Percentiles rank a stretch among this genome's conserved stretches.
Conservation (phyloP, 768 basidiomycete species). For the Leccinum uliginosum region DNA sequence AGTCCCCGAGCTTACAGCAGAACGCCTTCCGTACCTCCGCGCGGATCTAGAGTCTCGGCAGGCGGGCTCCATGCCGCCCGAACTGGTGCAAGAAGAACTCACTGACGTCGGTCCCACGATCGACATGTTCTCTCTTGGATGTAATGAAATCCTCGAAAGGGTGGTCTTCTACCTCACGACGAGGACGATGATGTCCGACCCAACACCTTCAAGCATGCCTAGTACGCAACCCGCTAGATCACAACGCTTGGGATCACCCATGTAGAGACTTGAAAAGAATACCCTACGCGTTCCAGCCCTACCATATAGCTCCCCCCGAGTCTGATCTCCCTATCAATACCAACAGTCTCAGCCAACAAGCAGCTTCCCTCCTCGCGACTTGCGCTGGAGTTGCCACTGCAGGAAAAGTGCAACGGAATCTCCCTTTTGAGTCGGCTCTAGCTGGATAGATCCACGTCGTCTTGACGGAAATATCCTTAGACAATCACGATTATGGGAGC, state of each 20-base stretch:
- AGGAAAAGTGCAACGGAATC: slow-evolving; percentile 51
- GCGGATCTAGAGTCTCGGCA: slow-evolving; percentile 8
- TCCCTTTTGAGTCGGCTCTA: slow-evolving; percentile 37
- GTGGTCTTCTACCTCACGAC: too few relatives aligned
- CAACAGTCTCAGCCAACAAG: too few relatives aligned
- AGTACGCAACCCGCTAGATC: too few relatives aligned
- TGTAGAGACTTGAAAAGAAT: too few relatives aligned
- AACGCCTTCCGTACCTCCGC: slow-evolving; percentile 8
- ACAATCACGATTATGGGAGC: slow-evolving; percentile 61
- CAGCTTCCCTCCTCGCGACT: slow-evolving; percentile 58
- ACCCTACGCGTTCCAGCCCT: too few relatives aligned
- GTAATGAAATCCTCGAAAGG: slow-evolving; percentile 9
- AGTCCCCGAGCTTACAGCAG: slow-evolving; percentile 9
- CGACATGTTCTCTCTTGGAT: slow-evolving; percentile 14
- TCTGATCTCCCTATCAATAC: too few relatives aligned
- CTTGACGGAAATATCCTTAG: slow-evolving; percentile 64
- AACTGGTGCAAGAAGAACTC: slow-evolving; percentile 2
- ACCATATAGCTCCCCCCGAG: too few relatives aligned
- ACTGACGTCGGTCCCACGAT: not conserved
- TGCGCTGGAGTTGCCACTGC: slow-evolving; percentile 63
- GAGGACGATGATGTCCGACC: too few relatives aligned
- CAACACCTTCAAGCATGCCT: too few relatives aligned
- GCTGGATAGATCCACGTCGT: slow-evolving; percentile 33
- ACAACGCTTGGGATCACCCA: too few relatives aligned
- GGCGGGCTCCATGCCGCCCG: slow-evolving; percentile 8